phyloP scores from a whole-genome alignment of 2,329 filamentous ascomycete genomes.

The Coniochaeta sp. region DNA sequence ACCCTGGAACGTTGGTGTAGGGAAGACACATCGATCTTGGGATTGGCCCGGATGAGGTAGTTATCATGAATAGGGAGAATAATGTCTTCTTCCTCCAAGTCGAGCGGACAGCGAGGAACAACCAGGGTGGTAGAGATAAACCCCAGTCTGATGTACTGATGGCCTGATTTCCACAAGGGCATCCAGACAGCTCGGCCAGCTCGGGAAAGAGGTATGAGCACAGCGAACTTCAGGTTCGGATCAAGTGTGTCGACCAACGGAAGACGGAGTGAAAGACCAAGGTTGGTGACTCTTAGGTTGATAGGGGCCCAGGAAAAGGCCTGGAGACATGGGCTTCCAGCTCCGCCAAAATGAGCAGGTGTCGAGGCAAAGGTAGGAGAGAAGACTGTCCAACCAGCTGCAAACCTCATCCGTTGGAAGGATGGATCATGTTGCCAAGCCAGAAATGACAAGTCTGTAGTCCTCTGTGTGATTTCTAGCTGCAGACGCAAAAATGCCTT shows the following conservation, averaged over 20 bases:
- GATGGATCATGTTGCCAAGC: background rate
- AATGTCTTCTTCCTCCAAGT: background rate
- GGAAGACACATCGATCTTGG: background rate
- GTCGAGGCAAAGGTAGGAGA: background rate
- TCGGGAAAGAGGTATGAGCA: background rate
- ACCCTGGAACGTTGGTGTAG: background rate
- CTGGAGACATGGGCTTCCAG: background rate
- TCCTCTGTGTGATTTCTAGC: background rate
- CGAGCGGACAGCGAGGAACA: background rate
- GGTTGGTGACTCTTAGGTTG: background rate
- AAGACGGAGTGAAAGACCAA: background rate
- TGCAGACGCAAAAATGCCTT: slow-evolving; percentile 6
- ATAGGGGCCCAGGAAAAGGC: background rate
- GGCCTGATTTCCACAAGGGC: background rate
- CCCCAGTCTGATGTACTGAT: background rate
- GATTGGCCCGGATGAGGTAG: background rate
- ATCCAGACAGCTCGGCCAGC: background rate
- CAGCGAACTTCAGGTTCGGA: background rate
- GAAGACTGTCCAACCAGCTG: no score
- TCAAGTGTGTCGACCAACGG: background rate
- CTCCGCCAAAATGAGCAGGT: background rate
- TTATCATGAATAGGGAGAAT: background rate
- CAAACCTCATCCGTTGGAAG: background rate
- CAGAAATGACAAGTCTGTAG: background rate
- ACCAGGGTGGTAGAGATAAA: background rate